These are phyloP conservation scores for Vigna radiata DNA, from an alignment of 306 rosid genomes.

Conservation along the genomic window DNA sequence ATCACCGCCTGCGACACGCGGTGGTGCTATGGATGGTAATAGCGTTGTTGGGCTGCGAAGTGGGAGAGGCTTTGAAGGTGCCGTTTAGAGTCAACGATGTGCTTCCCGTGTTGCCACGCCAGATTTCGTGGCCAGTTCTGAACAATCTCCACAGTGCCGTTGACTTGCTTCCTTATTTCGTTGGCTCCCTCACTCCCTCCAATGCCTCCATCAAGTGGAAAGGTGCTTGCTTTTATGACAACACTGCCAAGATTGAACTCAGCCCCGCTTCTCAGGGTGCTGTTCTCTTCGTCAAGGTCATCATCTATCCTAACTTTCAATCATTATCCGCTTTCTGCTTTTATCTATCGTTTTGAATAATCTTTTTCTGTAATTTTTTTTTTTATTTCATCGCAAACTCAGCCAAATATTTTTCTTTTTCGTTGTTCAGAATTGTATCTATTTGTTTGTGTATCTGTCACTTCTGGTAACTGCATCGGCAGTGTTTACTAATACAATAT, in stretches of 20 bases:
- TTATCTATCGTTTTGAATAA: too few relatives aligned
- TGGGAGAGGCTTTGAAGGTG: constrained; percentile 55
- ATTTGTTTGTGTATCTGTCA: background rate
- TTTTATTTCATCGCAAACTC: background rate
- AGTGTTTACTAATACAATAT: background rate
- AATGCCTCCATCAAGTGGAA: constrained; percentile 71
- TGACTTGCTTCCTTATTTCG: constrained; percentile 78
- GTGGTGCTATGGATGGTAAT: constrained; percentile 47
- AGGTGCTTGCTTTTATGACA: constrained; percentile 79
- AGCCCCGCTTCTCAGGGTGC: constrained; percentile 65
- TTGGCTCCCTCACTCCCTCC: constrained; percentile 75
- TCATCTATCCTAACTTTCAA: background rate
- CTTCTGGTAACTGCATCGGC: background rate
- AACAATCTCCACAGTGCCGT: constrained; percentile 84
- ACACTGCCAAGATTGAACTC: constrained; percentile 66
- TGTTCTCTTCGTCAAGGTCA: constrained; percentile 74
- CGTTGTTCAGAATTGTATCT: background rate
- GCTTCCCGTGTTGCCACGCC: constrained; percentile 78
- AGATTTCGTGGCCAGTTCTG: constrained; percentile 85
- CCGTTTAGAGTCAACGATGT: constrained; percentile 77
- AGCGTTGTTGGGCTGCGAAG: constrained; percentile 28
- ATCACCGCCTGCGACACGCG: background rate
- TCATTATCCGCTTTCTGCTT: background rate
- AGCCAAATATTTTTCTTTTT: background rate
- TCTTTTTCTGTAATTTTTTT: background rate